Percentiles rank a stretch among this genome's conserved stretches.
These are phyloP conservation scores for Chlorella sp. DNA, from an alignment of 139 green algal genomes.

Conservation along the genomic window DNA sequence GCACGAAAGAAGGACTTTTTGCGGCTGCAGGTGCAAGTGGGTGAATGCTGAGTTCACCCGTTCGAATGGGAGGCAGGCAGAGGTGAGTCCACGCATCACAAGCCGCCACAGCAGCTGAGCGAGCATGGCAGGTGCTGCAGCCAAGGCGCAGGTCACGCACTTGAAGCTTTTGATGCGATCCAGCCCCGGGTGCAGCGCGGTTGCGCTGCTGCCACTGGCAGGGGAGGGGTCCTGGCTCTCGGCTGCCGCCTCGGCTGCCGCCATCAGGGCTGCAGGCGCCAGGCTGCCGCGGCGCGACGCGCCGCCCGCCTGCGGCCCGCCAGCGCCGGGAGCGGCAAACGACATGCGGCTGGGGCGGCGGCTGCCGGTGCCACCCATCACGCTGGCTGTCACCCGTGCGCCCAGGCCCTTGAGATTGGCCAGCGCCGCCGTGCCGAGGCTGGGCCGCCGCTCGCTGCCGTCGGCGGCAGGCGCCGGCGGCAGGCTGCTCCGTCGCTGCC, in stretches of 20 bases:
- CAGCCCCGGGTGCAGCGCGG: background rate
- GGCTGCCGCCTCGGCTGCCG: background rate
- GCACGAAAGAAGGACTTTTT: background rate
- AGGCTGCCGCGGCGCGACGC: background rate
- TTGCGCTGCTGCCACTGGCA: background rate
- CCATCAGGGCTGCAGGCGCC: background rate
- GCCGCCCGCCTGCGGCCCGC: too few relatives aligned
- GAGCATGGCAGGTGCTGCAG: too few relatives aligned
- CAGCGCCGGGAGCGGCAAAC: background rate
- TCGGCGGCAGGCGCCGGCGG: background rate
- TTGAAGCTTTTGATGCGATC: constrained; percentile 14
- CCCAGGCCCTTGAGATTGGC: background rate
- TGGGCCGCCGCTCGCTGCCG: background rate
- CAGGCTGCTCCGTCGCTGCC: background rate
- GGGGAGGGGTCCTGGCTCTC: background rate
- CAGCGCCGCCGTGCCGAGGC: background rate
- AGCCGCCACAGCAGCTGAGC: too few relatives aligned
- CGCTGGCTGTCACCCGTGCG: background rate
- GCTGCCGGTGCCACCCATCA: background rate
- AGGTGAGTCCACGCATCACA: too few relatives aligned
- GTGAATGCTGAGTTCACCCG: too few relatives aligned
- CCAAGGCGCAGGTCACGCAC: too few relatives aligned
- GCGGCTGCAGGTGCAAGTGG: background rate
- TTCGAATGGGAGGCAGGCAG: too few relatives aligned
- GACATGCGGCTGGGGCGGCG: background rate